phyloP scores from a whole-genome alignment of 2,329 filamentous ascomycete species.

The Cyphellophora europaea region DNA sequence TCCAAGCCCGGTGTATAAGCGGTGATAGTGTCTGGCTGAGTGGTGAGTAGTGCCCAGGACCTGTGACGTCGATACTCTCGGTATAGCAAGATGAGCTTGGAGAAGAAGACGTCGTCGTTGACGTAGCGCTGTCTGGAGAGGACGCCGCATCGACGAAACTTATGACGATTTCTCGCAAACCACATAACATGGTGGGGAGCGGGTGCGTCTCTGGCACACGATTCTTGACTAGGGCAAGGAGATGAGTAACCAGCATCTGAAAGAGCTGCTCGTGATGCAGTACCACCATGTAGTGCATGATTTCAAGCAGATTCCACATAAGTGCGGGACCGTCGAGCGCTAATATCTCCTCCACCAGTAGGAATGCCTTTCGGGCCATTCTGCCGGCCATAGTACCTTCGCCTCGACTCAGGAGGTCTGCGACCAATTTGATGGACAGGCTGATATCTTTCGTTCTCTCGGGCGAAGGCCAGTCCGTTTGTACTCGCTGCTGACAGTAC shows the following conservation, averaged over 20 bases:
- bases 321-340: constrained; percentile 3
- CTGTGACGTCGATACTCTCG: background rate
- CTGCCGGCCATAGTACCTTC: constrained; percentile 3
- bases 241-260: constrained; percentile 4
- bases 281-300: constrained; percentile 5
- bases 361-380: constrained; percentile 5
- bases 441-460: background rate
- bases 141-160: constrained; percentile 1
- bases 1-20: constrained; percentile 3
- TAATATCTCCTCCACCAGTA: constrained; percentile 5
- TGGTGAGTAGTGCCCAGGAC: background rate
- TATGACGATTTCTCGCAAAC: background rate
- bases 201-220: constrained; percentile 5
- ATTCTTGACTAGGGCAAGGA: constrained; percentile 1
- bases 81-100: too few relatives aligned
- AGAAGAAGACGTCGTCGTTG: too few relatives aligned
- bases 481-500: too few relatives aligned
- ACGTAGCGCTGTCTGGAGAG: background rate
- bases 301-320: constrained; percentile 7
- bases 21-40: background rate
- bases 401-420: constrained; percentile 5
- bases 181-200: constrained; percentile 2
- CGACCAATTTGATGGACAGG: constrained; percentile 3
- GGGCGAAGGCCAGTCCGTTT: background rate
- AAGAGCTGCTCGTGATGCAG: constrained; percentile 2